Percentiles rank a stretch among this genome's conserved stretches.
These are phyloP conservation scores for Colletotrichum lini DNA, from an alignment of 2,329 filamentous ascomycete species.

Conservation along the genomic window DNA sequence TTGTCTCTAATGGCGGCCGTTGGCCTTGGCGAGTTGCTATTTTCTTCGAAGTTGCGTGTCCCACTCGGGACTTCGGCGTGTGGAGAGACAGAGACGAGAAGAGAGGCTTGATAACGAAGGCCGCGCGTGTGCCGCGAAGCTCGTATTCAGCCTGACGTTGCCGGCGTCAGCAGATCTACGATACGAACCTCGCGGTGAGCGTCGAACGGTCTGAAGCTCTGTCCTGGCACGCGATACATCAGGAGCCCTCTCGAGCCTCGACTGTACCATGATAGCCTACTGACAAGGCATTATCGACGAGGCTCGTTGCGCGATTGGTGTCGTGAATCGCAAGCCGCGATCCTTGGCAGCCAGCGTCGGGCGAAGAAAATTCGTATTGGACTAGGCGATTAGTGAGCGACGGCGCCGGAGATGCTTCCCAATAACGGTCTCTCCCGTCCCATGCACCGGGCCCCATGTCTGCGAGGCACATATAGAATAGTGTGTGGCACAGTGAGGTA, in stretches of 20 bases:
- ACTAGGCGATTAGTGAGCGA: conserved; percentile 7
- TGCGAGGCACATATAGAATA: not conserved
- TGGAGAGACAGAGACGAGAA: not conserved
- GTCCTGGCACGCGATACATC: not conserved
- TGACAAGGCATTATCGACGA: not conserved
- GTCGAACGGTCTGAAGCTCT: not conserved
- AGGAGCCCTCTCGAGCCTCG: not conserved
- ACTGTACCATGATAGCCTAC: no score
- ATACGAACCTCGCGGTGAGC: not conserved
- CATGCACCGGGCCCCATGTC: not conserved
- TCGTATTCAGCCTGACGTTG: not conserved
- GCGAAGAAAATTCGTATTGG: not conserved
- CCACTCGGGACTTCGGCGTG: not conserved
- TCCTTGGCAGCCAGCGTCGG: not conserved
- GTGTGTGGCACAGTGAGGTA: no score
- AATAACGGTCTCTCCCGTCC: not conserved
- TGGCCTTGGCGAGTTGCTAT: not conserved
- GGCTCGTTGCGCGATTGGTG: not conserved
- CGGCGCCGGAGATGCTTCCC: not conserved
- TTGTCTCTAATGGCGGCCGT: no score
- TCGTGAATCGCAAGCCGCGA: no score
- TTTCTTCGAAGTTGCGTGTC: not conserved
- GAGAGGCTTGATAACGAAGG: not conserved
- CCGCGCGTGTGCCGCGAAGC: not conserved
- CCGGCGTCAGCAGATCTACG: not conserved